Evolutionary conservation across 1,284 basidiomycete genomes (phyloP).

Genomic region (Marasmius tenuissimus): DNA sequence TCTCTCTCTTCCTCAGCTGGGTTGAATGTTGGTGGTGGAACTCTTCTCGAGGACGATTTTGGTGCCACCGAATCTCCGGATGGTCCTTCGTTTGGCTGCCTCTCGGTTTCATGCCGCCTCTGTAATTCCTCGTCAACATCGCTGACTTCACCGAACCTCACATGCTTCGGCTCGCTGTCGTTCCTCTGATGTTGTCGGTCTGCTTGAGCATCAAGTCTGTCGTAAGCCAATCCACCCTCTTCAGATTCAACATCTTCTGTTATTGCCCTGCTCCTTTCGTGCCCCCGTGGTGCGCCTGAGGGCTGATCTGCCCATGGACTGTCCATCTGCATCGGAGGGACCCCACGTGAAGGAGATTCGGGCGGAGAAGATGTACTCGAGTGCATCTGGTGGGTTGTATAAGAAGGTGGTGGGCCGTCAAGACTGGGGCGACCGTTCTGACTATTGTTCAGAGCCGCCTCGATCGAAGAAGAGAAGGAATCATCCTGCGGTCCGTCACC

Average conservation of each 20-base stretch:
- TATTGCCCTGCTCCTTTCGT: neutral
- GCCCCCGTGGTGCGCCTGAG: neutral
- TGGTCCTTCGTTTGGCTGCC: neutral
- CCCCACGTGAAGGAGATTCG: conserved; percentile 13
- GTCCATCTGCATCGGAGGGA: conserved; percentile 5
- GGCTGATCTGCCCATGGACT: conserved; percentile 6
- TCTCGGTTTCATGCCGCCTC: conserved; percentile 14
- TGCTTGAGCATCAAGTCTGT: conserved; percentile 30
- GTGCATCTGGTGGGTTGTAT: conserved; percentile 8
- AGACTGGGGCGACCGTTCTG: conserved; percentile 15
- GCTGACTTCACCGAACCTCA: conserved; percentile 36
- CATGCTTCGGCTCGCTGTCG: conserved; percentile 29
- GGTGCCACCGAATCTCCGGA: conserved; percentile 23
- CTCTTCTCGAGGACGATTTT: conserved; percentile 23
- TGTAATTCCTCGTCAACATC: conserved; percentile 33
- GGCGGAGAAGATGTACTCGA: neutral
- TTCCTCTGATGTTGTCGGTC: conserved; percentile 19
- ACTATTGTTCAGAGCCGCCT: conserved; percentile 41
- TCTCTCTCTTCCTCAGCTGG: conserved; percentile 40
- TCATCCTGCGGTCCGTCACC: conserved; percentile 29
- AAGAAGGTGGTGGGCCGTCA: conserved; percentile 15
- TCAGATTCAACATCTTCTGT: neutral
- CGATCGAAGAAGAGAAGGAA: conserved; percentile 54
- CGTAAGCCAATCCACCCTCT: conserved; percentile 35
- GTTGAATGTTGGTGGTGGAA: conserved; percentile 35